Conservation (phyloP, 495 filamentous ascomycete species). For the Neurospora sp. region DNA sequence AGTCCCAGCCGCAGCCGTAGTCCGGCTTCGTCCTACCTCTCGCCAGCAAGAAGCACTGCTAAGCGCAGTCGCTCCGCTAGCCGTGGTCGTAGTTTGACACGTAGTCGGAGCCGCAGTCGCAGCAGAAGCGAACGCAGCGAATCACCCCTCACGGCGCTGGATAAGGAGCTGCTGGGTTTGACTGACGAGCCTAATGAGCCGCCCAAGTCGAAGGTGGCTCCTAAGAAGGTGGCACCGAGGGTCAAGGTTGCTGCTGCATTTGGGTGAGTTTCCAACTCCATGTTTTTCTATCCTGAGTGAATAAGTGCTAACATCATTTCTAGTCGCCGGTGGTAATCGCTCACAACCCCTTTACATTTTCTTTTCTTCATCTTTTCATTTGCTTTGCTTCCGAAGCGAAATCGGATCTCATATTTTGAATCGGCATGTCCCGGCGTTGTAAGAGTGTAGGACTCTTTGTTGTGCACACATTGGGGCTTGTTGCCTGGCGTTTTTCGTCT, state of each 20-base stretch:
- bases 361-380: not conserved
- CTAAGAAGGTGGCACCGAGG: slow-evolving; percentile 5
- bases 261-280: slow-evolving; percentile 7
- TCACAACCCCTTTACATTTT: not conserved
- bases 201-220: not conserved
- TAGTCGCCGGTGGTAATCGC: not conserved
- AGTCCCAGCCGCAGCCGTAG: slow-evolving; percentile 1
- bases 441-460: not conserved
- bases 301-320: not conserved
- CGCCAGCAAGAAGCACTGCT: not conserved
- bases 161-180: slow-evolving; percentile 16
- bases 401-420: too few relatives aligned
- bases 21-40: not conserved
- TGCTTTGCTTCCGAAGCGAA: not conserved
- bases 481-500: not conserved
- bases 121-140: slow-evolving; percentile 10
- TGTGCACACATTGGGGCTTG: not conserved
- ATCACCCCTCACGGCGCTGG: slow-evolving; percentile 16
- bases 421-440: not conserved
- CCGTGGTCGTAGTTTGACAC: not conserved
- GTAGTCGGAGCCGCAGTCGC: slow-evolving; percentile 3
- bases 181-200: slow-evolving; percentile 8
- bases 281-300: not conserved
- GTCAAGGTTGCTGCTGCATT: slow-evolving; percentile 21
- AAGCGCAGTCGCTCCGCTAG: not conserved